A percentile compares a stretch with the other conserved stretches of the same genome.
Conservation (phyloP, 2,329 filamentous ascomycete species). For the Alternaria sp. region DNA sequence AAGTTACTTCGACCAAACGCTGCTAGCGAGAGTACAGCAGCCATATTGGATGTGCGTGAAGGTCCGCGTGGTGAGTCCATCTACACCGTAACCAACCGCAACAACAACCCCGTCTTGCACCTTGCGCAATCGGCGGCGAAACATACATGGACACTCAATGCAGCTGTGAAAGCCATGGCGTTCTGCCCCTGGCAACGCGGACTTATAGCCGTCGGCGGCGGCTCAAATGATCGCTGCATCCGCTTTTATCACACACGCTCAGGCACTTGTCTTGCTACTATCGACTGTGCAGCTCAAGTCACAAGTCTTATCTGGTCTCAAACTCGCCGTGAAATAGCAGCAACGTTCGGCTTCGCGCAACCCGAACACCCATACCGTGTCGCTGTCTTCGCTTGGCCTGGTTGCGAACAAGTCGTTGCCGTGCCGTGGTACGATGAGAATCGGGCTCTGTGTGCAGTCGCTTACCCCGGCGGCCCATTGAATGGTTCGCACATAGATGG, state of each 20-base stretch:
- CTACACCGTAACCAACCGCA: conserved; percentile 45
- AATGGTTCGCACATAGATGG: conserved; percentile 12
- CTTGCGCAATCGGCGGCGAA: conserved; percentile 67
- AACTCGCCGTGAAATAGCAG: conserved; percentile 84
- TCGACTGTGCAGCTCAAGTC: conserved; percentile 91
- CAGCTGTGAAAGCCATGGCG: conserved; percentile 94
- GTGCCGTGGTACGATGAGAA: conserved; percentile 84
- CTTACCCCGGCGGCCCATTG: conserved; percentile 74
- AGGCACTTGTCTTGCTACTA: conserved; percentile 84
- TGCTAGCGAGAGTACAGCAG: conserved; percentile 16
- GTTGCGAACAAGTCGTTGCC: conserved; percentile 82
- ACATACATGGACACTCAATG: conserved; percentile 79
- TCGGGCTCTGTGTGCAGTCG: conserved; percentile 85
- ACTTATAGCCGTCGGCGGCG: conserved; percentile 88
- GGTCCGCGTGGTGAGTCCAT: conserved; percentile 43
- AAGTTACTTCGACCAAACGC: conserved; percentile 59
- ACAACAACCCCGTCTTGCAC: conserved; percentile 49
- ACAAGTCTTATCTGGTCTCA: conserved; percentile 92
- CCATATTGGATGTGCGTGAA: conserved; percentile 34
- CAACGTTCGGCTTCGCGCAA: conserved; percentile 92
- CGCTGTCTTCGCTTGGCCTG: conserved; percentile 93
- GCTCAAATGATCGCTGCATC: conserved; percentile 92
- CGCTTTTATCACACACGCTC: conserved; percentile 92
- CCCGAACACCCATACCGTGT: conserved; percentile 89
- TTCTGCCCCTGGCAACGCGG: conserved; percentile 95